These are phyloP conservation scores for Neonectria ditissima DNA, from an alignment of 2,329 filamentous ascomycete species.

Conservation along the genomic window DNA sequence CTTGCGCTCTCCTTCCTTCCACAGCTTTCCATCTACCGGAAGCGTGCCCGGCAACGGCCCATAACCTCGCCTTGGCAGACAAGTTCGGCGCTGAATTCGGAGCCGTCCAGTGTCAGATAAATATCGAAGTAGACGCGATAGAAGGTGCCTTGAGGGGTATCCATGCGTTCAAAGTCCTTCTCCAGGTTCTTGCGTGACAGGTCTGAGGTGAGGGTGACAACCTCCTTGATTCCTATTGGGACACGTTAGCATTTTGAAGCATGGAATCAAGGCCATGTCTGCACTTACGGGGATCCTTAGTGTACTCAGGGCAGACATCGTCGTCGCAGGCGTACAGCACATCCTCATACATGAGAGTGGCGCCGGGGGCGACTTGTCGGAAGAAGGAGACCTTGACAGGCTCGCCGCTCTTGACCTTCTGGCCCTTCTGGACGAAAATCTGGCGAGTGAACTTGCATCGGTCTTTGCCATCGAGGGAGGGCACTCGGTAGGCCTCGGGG, in stretches of 20 bases:
- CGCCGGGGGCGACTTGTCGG: conserved; percentile 95
- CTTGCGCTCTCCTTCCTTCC: conserved; percentile 29
- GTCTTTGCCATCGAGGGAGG: conserved; percentile 95
- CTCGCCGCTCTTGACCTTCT: conserved; percentile 98
- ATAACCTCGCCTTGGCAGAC: conserved; percentile 99
- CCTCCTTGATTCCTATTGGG: conserved; percentile 91
- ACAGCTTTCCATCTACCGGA: conserved; percentile 64
- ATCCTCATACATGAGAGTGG: conserved; percentile 99
- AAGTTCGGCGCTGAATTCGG: conserved; percentile 96
- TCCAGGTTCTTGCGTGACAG: conserved; percentile 98
- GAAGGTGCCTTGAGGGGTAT: conserved; percentile 96
- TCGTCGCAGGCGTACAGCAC: conserved; percentile 98
- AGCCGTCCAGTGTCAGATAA: conserved; percentile 95
- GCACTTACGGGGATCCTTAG: conserved; percentile 96
- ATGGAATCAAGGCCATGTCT: background rate
- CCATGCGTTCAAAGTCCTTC: conserved; percentile 99
- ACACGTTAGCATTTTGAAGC: conserved; percentile 43
- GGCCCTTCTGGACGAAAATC: conserved; percentile 98
- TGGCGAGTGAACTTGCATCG: conserved; percentile 98
- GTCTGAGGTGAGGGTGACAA: conserved; percentile 96
- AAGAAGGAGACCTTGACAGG: conserved; percentile 99
- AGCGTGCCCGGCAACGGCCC: conserved; percentile 93
- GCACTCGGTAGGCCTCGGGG: conserved; percentile 97
- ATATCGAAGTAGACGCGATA: conserved; percentile 86
- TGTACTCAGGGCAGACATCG: conserved; percentile 98